Base-by-base conservation (phyloP, 176 grass and related monocot genomes). In the Panicum miliaceum region DNA sequence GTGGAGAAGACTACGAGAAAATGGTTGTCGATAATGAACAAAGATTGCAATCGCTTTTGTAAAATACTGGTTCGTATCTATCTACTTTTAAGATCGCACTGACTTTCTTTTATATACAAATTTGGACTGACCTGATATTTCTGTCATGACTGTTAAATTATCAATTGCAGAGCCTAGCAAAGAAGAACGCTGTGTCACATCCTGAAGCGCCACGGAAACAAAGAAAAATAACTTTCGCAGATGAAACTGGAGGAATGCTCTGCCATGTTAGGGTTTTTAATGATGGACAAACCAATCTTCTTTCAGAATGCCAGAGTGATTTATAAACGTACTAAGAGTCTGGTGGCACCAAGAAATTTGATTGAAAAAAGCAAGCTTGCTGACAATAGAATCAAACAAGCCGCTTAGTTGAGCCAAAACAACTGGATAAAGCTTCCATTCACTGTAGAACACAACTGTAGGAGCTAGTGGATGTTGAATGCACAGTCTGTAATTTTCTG, bases 41-140 rank as follows among this genome's bases (percentile, higher is more conserved):
- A 95, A 88, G 96, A 95, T 82, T 98, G 96, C 87, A 95, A 87
- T 42, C 96, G 96, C 74, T 98, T 98, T 60, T 95, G 96, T 87
- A 98, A 98, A 95, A 95, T 98, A 93, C 75, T 98, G 96, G 96
- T 95, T 36, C 4, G 79, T 89, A 63, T 37, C 36, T 84, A 62
- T 82, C 59, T 59, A 37, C 48, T 89, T 81, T 19, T 80, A 46
- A 75, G 35, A 57, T 32, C 18, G 20, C 56, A 86, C 35, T 73
- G 60, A 50, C 1, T 68, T 29, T 64, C 75, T n/a, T 20, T 15
- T 45, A 54, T 71, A 70, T n/a, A 73, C n/a, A 46, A 50, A 29
- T 26, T 38, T 82, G 41, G 80, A 79, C 8, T 20, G 10, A 65
- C 64, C 36, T 86, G 56, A 78, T 27, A 77, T 60, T 81, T 32